Evolutionary conservation across 306 rosid genomes (phyloP), one percentile per base, ranked within the genome.

Genomic region (Inga laurina): DNA sequence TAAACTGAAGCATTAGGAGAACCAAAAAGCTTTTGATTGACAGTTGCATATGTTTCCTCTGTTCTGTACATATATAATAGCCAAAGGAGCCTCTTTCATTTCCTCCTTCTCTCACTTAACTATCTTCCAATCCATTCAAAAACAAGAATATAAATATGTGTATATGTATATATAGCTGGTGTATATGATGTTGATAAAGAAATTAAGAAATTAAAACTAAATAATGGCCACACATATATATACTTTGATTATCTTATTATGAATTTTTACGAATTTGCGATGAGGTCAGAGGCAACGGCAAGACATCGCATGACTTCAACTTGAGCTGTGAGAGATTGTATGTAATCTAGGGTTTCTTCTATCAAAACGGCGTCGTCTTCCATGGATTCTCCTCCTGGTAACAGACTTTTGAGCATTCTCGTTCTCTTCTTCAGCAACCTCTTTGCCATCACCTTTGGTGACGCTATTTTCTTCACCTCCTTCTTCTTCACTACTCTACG

Each of bases 341-440:
- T 82, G 62, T 95, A 95, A 87, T 95, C 98, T 86, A 95, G 95
- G 91, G 97, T 85, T 95, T 95, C 98, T 34, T 87, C 91, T 13
- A 95, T 84, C 92, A 95, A 85, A 66, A 81, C 81, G 27, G 76
- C 66, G 43, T 88, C 94, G 41, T 88, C 93, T 12, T 93, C 97
- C 92, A 93, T 87, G 59, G 54, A 87, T 67, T 91, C 88, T 30
- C 97, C 97, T 0, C 98, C 97, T 11, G 97, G 98, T 16, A 95
- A 82, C n/a, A 95, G 81, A 56, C 92, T 85, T 86, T 84, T 90
- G 4, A 95, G 88, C 72, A 76, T 79, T 49, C 67, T 76, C 9
- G 88, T 91, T 86, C 94, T 91, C 72, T 90, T 93, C 83, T 80
- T 24, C 4, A 90, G 88, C 80, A 95, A 4, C 62, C 78, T 84